phyloP scores from a whole-genome alignment of 768 basidiomycete genomes.

The Lactarius sanguifluus region DNA sequence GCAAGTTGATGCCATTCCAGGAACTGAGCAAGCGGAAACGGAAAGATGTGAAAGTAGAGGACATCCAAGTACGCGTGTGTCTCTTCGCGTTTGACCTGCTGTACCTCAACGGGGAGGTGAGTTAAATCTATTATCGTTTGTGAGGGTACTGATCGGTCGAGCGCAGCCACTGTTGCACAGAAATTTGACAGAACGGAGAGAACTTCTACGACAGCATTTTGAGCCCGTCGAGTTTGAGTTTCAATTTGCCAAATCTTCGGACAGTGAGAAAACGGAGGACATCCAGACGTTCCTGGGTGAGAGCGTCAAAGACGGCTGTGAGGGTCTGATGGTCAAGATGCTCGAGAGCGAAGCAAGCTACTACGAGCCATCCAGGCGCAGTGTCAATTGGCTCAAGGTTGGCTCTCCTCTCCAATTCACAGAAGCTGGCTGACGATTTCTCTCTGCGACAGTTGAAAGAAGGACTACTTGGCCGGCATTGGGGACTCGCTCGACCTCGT shows the following conservation, averaged over 20 bases:
- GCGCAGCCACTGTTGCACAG: conserved; percentile 77
- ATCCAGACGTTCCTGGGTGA: conserved; percentile 94
- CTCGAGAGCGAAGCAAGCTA: conserved; percentile 86
- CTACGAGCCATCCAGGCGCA: conserved; percentile 93
- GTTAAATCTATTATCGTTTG: conserved; percentile 32
- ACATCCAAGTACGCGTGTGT: conserved; percentile 95
- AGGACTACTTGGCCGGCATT: conserved; percentile 94
- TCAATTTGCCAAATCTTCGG: conserved; percentile 87
- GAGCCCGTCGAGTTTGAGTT: conserved; percentile 85
- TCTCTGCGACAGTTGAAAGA: conserved; percentile 77
- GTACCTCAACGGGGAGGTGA: conserved; percentile 95
- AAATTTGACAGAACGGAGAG: conserved; percentile 71
- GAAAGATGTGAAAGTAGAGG: conserved; percentile 97
- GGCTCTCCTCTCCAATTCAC: conserved; percentile 15
- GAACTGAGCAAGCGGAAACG: conserved; percentile 92
- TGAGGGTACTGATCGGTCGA: neutral
- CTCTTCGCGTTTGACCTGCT: conserved; percentile 95
- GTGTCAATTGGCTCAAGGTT: conserved; percentile 98
- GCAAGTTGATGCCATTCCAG: conserved; percentile 95
- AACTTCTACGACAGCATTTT: conserved; percentile 78
- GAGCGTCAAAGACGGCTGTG: conserved; percentile 97
- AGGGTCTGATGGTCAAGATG: conserved; percentile 99
- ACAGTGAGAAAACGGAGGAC: conserved; percentile 86
- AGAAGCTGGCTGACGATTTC: conserved; percentile 1
- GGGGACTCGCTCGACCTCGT: conserved; percentile 97